Conservation (phyloP, 257 asterid genomes). For the Ballota nigra region DNA sequence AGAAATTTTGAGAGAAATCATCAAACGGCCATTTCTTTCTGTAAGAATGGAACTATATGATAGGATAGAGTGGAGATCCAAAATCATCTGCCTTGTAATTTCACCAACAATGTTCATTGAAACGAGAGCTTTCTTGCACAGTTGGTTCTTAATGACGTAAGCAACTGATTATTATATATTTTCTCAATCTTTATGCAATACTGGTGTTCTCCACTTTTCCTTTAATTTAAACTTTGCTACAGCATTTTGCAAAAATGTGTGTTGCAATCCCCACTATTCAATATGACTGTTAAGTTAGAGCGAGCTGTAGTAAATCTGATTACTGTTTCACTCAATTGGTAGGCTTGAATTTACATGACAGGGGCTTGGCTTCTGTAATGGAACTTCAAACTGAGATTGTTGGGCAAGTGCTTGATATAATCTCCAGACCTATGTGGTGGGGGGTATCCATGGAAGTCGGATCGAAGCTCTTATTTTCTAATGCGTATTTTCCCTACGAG, state of each 20-base stretch:
- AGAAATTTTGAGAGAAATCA: slow-evolving; percentile 51
- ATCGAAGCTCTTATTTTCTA: slow-evolving; percentile 61
- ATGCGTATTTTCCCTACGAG: slow-evolving; percentile 62
- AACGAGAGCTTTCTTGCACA: slow-evolving; percentile 69
- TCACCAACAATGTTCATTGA: slow-evolving; percentile 67
- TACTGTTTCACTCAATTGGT: slow-evolving; percentile 33
- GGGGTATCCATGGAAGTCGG: slow-evolving; percentile 68
- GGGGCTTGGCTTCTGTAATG: slow-evolving; percentile 77
- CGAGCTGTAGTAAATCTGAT: slow-evolving; percentile 22
- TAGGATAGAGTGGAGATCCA: slow-evolving; percentile 65
- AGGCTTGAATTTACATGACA: slow-evolving; percentile 49
- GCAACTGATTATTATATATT: slow-evolving; percentile 23
- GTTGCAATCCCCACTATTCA: slow-evolving; percentile 2
- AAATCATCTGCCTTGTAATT: slow-evolving; percentile 50
- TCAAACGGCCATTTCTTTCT: slow-evolving; percentile 54
- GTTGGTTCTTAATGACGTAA: slow-evolving; percentile 72
- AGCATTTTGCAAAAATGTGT: background rate
- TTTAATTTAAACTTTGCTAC: background rate
- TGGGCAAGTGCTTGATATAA: slow-evolving; percentile 50
- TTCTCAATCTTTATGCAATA: slow-evolving; percentile 2
- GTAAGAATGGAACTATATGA: slow-evolving; percentile 45
- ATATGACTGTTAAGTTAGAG: background rate
- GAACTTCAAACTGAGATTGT: slow-evolving; percentile 60
- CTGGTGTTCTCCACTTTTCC: background rate
- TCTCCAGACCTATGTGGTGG: slow-evolving; percentile 82